phyloP scores from a whole-genome alignment of 148 eudicot species.

The Silene latifolia region DNA sequence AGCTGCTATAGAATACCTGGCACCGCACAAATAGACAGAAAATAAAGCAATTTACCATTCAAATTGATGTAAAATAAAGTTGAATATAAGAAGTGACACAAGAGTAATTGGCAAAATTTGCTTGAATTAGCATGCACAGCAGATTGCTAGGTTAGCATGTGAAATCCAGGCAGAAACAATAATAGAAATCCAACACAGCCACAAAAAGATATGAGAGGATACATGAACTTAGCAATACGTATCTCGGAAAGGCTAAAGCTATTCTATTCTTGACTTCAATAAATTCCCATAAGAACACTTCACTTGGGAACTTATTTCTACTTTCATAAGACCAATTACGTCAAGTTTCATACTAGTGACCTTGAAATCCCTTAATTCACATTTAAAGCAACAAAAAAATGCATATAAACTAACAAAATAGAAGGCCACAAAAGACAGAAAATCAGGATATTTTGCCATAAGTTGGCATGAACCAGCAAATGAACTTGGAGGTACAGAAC shows the following conservation, averaged over 20 bases:
- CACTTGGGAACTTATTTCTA: not conserved
- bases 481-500: not conserved
- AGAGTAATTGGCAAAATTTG: not conserved
- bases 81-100: not conserved
- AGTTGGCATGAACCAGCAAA: not conserved
- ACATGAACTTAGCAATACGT: not conserved
- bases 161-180: not conserved
- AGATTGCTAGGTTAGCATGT: not conserved
- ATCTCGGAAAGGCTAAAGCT: not conserved
- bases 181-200: not conserved
- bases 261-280: not conserved
- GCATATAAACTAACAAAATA: not conserved
- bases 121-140: not conserved
- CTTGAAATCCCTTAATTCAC: not conserved
- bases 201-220: not conserved
- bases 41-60: not conserved
- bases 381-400: not conserved
- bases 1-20: conserved; percentile 66
- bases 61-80: not conserved
- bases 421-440: not conserved
- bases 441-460: not conserved
- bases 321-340: not conserved
- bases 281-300: not conserved
- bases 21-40: conserved; percentile 8
- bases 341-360: not conserved